Percentiles rank a stretch among this genome's conserved stretches.
Conservation (phyloP, 2,329 filamentous ascomycete genomes). For the Penicillium sp. region DNA sequence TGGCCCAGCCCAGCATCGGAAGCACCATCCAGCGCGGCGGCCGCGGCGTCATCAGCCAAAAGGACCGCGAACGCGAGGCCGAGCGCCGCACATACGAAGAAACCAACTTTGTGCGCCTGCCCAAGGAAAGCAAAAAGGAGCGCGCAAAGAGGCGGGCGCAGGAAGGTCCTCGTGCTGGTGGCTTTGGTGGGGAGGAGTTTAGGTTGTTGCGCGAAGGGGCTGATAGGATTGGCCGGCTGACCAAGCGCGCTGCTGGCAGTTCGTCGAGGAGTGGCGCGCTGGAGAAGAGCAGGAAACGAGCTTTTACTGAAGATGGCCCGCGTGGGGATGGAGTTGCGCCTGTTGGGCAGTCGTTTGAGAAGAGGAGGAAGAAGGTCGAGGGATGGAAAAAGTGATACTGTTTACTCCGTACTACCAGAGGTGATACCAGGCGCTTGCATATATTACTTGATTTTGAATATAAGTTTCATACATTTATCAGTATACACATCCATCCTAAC, state of each 20-base stretch:
- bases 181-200: conserved; percentile 96
- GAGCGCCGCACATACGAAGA: conserved; percentile 88
- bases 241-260: conserved; percentile 58
- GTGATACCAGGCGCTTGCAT: neutral
- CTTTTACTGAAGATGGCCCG: conserved; percentile 65
- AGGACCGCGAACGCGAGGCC: conserved; percentile 70
- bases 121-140: conserved; percentile 85
- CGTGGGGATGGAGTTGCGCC: conserved; percentile 59
- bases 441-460: neutral
- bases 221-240: conserved; percentile 80
- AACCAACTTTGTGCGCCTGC: conserved; percentile 81
- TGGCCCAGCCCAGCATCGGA: conserved; percentile 85
- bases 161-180: conserved; percentile 51
- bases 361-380: conserved; percentile 43
- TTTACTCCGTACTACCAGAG: neutral
- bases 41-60: conserved; percentile 70
- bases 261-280: conserved; percentile 54
- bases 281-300: conserved; percentile 83
- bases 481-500: no score
- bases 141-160: conserved; percentile 56
- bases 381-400: conserved; percentile 23
- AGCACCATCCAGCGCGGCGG: conserved; percentile 80
- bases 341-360: conserved; percentile 61
- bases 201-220: conserved; percentile 76
- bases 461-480: neutral